Base-by-base conservation (phyloP, 164 flowering plant genomes). In the Stephania yunnanensis region DNA sequence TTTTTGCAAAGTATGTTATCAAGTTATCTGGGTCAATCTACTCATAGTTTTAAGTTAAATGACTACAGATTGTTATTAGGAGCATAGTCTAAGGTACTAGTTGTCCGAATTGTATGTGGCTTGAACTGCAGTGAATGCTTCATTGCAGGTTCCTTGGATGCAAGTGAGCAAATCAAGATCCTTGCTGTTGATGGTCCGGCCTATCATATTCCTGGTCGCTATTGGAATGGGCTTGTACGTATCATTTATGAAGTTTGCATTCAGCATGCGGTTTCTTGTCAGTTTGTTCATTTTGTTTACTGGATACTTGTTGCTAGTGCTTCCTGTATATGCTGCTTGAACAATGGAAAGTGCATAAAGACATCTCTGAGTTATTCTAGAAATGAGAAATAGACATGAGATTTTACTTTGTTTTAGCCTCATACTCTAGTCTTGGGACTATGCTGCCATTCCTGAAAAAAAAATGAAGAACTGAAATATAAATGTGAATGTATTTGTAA, bases 81-180 rank as follows among this genome's bases (percentile, higher is more conserved):
- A 48, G 13, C 53, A 8, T 48, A 12, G 10, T 48, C 13, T 48
- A 48, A 12, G 53, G 9, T 69, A 29, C 31, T 53, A 53, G 46
- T 45, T 74, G 52, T 46, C 13, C 4, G 71, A 20, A 55, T 75
- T 45, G 46, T 48, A 3, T 12, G 12, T 22, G 5, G 19, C 46
- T 30, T 71, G 10, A 63, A n/a, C 55, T n/a, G 7, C 44, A 17
- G 6, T 69, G 74, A 17, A 42, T 73, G 7, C 61, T 31, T 4
- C 48, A 55, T 74, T 76, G 55, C 85, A 92, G 97, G 94, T 90
- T 44, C 98, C 98, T 20, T 92, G 94, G 96, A 90, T 91, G 68
- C 98, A 95, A 85, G 95, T 95, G 73, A 95, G 98, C 87, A 88
- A 86, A 81, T 92, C 98, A 48, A 92, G 97, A 80, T 81, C 97